Base-by-base conservation (phyloP, 208 protist genomes). In the Leishmania tarentolae region DNA sequence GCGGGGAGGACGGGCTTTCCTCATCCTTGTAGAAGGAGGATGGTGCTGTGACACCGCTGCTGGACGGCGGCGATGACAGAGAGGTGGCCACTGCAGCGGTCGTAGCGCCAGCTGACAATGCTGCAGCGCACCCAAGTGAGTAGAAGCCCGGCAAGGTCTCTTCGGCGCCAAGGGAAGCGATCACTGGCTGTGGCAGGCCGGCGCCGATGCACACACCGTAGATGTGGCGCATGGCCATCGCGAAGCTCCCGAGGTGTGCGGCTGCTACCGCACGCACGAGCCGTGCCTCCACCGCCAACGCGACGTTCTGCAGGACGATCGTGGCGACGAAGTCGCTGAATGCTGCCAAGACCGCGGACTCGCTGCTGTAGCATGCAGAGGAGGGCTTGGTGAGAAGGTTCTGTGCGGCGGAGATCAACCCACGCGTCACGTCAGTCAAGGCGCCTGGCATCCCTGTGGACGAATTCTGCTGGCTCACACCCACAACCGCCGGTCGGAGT, bases 301-400 rank as follows among this genome's bases (percentile, higher is more conserved):
- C 69, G 44, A 90, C 73, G 77, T 91, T 84, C 44, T 86, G 79
- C 42, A 91, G 83, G 70, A 91, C 82, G 71, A 78, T 84, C 8
- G 81, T 79, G 31, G 94, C 92, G 44, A 96, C 56, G 76, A 93
- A 92, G 71, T 95, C 94, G 24, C 92, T 86, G 65, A 97, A 75
- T 5, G 72, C 74, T 47, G 74, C 74, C 47, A 77, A 46, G 53
- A 96, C 82, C 37, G 82, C 78, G 1, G 88, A 88, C 76, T 95
- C 88, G n/a, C 88, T 72, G 61, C 79, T 73, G 83, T 91, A 91
- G 53, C 82, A 47, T 24, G 76, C n/a, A 28, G 46, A 57, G 35
- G 59, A 86, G 46, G 75, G 80, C 44, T 87, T 82, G 15, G 91
- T 21, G 40, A 73, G 81, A 66, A 97, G 83, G 57, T 86, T 77